These are phyloP conservation scores for Amanita inopinata DNA, from an alignment of 768 basidiomycete species.

Conservation along the genomic window DNA sequence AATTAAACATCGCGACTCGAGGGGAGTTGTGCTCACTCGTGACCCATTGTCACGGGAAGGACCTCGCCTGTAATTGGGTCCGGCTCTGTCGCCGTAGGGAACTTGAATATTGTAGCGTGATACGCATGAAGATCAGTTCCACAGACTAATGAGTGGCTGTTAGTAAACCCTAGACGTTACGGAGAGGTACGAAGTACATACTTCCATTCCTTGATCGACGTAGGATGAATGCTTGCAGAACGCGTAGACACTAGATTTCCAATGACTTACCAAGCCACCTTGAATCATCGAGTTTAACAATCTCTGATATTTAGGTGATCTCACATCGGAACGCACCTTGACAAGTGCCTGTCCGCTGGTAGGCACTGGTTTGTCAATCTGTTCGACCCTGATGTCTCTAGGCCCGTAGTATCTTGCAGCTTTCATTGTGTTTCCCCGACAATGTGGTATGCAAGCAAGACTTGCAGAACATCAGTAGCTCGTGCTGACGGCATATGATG, in stretches of 20 bases:
- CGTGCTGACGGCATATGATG: too few relatives aligned
- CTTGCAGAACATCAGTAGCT: too few relatives aligned
- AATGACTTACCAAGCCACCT: conserved; percentile 21
- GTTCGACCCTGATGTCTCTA: conserved; percentile 33
- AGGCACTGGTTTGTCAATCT: conserved; percentile 27
- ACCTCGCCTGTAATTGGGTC: conserved; percentile 28
- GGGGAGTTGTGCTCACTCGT: conserved; percentile 25
- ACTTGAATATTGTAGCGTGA: conserved; percentile 17
- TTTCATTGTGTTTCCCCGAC: conserved; percentile 23
- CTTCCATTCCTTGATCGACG: conserved; percentile 21
- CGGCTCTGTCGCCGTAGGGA: conserved; percentile 22
- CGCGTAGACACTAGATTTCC: neutral
- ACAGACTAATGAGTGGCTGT: conserved; percentile 22
- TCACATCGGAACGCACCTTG: conserved; percentile 22
- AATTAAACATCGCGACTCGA: neutral
- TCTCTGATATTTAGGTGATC: too few relatives aligned
- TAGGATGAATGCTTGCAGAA: neutral
- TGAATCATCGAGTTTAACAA: too few relatives aligned
- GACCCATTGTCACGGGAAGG: conserved; percentile 33
- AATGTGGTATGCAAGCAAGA: neutral
- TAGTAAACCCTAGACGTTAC: neutral
- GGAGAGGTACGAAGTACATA: conserved; percentile 13
- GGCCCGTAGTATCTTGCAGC: conserved; percentile 36
- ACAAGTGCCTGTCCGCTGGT: conserved; percentile 32
- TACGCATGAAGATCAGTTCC: conserved; percentile 41